Conservation (phyloP, 1,284 basidiomycete genomes). For the Pseudozyma hubeiensis region DNA sequence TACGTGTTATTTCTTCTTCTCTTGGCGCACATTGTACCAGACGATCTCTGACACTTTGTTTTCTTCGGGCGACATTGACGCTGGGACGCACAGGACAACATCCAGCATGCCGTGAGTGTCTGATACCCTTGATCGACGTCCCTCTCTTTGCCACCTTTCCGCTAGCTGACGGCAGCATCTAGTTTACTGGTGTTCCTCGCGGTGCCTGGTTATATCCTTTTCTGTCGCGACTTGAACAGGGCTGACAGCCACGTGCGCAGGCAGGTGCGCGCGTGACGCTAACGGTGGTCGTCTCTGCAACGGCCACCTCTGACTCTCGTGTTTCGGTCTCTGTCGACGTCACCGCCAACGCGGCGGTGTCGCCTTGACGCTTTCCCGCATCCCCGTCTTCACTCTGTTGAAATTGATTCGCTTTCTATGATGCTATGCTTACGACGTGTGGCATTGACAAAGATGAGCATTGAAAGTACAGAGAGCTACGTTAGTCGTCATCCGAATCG, state of each 20-base stretch:
- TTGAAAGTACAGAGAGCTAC: neutral
- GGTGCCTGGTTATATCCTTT: constrained; percentile 9
- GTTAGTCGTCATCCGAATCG: constrained; percentile 26
- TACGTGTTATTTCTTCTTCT: constrained; percentile 6
- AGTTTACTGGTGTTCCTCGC: constrained; percentile 1
- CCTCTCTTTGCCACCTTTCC: neutral
- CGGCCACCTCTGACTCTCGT: neutral
- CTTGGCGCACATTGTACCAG: too few relatives aligned
- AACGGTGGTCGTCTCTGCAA: neutral
- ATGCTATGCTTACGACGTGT: too few relatives aligned
- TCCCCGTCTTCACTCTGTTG: neutral
- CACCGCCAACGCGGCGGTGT: neutral
- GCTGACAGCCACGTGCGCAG: constrained; percentile 16
- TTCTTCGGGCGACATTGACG: neutral
- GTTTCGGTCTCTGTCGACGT: neutral
- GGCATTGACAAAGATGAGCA: too few relatives aligned
- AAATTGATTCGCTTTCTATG: neutral
- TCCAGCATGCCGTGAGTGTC: constrained; percentile 3
- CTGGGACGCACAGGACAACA: neutral
- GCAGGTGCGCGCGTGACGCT: neutral
- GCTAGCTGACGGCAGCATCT: neutral
- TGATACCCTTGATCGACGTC: neutral
- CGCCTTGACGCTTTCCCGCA: neutral
- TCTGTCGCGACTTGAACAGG: neutral
- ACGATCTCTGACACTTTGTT: neutral